Evolutionary conservation across 2,329 filamentous ascomycete species (phyloP).

Genomic region (Pyrenophora seminiperda): DNA sequence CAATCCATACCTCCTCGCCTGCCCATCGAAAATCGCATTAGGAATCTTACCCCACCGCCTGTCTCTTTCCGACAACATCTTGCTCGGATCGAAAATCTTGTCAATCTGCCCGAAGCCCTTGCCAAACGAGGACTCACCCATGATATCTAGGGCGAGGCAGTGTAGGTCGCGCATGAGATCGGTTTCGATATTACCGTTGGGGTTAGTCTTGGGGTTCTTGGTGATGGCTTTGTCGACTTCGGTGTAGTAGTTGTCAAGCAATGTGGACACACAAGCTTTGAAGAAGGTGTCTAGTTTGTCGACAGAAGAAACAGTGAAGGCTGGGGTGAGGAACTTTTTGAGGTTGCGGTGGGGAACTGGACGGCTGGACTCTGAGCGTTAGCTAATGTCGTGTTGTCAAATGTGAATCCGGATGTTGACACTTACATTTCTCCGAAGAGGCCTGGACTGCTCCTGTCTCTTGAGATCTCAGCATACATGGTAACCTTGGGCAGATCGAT

Average conservation of each 20-base stretch:
- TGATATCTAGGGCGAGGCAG: constrained; percentile 4
- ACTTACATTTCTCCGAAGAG: constrained; percentile 5
- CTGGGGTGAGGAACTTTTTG: constrained; percentile 5
- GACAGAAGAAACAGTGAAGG: background rate
- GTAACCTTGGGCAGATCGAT: constrained; percentile 1
- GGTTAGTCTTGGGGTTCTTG: background rate
- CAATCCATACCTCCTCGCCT: constrained; percentile 2
- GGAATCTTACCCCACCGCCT: constrained; percentile 1
- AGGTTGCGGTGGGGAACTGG: constrained; percentile 3
- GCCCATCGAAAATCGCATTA: constrained; percentile 1
- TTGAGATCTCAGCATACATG: constrained; percentile 4
- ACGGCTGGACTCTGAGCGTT: background rate
- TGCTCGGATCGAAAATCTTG: constrained; percentile 5
- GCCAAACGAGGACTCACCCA: constrained; percentile 4
- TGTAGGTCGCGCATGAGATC: constrained; percentile 5
- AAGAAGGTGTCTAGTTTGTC: constrained; percentile 5
- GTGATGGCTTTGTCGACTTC: background rate
- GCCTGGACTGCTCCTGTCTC: constrained; percentile 3
- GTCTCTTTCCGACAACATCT: background rate
- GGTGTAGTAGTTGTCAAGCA: constrained; percentile 2
- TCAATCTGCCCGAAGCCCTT: constrained; percentile 4
- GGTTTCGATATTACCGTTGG: background rate
- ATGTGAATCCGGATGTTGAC: background rate
- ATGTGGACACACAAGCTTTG: constrained; percentile 2
- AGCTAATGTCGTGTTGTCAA: background rate